Percentiles rank a stretch among this genome's conserved stretches.
Conservation (phyloP, 2,329 filamentous ascomycete genomes). For the Cadophora malorum region DNA sequence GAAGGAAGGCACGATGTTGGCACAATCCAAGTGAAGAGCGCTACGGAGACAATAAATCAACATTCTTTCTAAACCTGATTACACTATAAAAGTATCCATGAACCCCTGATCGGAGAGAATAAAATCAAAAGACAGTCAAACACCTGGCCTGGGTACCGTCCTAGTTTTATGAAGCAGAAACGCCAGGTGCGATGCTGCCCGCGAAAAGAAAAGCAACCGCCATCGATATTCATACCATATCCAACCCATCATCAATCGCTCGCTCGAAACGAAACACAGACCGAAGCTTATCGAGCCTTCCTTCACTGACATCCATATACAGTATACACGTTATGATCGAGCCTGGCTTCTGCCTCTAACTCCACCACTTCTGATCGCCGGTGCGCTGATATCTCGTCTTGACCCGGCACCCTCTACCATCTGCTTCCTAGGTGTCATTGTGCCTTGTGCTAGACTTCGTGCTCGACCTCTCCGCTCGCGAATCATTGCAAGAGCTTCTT, state of each 20-base stretch:
- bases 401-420: slow-evolving; percentile 39
- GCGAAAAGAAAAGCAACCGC: slow-evolving; percentile 20
- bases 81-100: slow-evolving; percentile 24
- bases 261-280: neutral
- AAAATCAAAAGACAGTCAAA: slow-evolving; percentile 22
- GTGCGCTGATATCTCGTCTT: slow-evolving; percentile 44
- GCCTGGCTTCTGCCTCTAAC: slow-evolving; percentile 37
- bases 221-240: slow-evolving; percentile 22
- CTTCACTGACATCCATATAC: neutral
- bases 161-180: slow-evolving; percentile 30
- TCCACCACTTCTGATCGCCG: slow-evolving; percentile 38
- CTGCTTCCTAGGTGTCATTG: slow-evolving; percentile 62
- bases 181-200: slow-evolving; percentile 41
- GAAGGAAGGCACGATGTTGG: neutral
- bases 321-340: slow-evolving; percentile 22
- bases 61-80: slow-evolving; percentile 29
- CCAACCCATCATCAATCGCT: slow-evolving; percentile 21
- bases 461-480: slow-evolving; percentile 74
- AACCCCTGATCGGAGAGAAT: neutral
- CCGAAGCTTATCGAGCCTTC: neutral
- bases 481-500: slow-evolving; percentile 78
- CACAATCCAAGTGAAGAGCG: neutral
- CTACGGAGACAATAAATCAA: slow-evolving; percentile 6
- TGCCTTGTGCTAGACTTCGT: slow-evolving; percentile 69
- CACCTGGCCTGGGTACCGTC: slow-evolving; percentile 29